phyloP scores from a whole-genome alignment of 495 filamentous ascomycete genomes.

The Aspergillus incahuasiensis region DNA sequence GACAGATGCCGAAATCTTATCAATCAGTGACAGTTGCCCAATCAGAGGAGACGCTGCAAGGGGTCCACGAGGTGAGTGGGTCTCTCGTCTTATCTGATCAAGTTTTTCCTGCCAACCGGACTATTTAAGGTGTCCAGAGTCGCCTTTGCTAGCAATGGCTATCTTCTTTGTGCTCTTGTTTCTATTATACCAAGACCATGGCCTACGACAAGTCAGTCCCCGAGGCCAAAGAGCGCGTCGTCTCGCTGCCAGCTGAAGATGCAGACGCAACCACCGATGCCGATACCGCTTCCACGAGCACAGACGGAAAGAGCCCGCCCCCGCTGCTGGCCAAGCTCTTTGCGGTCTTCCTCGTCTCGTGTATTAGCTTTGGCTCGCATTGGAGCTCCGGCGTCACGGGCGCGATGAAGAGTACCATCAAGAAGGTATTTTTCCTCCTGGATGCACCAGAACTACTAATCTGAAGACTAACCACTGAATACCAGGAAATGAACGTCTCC shows the following conservation, averaged over 20 bases:
- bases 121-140: no score
- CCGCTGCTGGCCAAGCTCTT: slow-evolving; percentile 33
- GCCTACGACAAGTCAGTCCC: neutral
- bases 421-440: slow-evolving; percentile 30
- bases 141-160: no score
- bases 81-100: neutral
- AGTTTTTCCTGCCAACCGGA: neutral
- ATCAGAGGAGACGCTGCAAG: neutral
- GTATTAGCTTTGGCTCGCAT: slow-evolving; percentile 40
- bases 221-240: neutral
- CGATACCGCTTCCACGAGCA: neutral
- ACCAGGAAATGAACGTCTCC: slow-evolving; percentile 35
- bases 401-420: slow-evolving; percentile 44
- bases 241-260: neutral
- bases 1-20: neutral
- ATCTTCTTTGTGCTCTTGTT: no score
- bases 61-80: neutral
- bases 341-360: slow-evolving; percentile 36
- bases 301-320: slow-evolving; percentile 20
- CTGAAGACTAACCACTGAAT: no score
- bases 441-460: no score
- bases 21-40: neutral
- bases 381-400: slow-evolving; percentile 41
- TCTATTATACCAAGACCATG: neutral
- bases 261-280: neutral